These are phyloP conservation scores for Ophiostoma populinum DNA, from an alignment of 2,329 filamentous ascomycete species.

Conservation along the genomic window DNA sequence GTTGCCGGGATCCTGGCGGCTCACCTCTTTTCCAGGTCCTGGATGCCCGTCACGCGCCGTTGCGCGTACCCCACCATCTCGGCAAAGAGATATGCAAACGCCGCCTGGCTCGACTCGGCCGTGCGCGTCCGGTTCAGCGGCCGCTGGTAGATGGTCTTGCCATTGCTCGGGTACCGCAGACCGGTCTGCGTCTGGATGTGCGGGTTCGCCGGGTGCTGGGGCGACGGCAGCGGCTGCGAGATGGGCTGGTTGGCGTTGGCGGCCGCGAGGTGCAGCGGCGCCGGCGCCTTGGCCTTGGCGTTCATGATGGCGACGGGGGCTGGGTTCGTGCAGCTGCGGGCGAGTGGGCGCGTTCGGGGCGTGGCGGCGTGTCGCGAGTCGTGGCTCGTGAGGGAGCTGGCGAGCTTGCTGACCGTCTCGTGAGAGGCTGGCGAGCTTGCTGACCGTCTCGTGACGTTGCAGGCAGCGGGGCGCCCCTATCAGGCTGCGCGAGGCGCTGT, in stretches of 20 bases:
- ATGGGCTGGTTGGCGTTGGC: constrained; percentile 2
- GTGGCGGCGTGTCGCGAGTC: too few relatives aligned
- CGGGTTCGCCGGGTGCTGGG: constrained; percentile 19
- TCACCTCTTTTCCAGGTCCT: constrained; percentile 81
- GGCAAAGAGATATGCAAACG: constrained; percentile 89
- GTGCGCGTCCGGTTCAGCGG: constrained; percentile 81
- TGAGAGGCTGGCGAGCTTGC: too few relatives aligned
- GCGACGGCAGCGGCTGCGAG: constrained; percentile 4
- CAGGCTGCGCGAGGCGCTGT: too few relatives aligned
- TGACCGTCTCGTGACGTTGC: too few relatives aligned
- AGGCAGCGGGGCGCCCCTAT: too few relatives aligned
- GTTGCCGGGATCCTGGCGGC: constrained; percentile 14
- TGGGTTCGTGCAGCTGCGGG: too few relatives aligned
- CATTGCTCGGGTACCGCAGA: constrained; percentile 76
- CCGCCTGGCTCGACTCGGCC: constrained; percentile 76
- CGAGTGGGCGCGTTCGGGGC: too few relatives aligned
- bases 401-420: too few relatives aligned
- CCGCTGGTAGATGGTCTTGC: constrained; percentile 96
- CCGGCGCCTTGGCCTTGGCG: constrained; percentile 7
- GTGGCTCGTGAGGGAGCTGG: too few relatives aligned
- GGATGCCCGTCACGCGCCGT: constrained; percentile 73
- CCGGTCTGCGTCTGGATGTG: constrained; percentile 34
- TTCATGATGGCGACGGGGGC: background rate
- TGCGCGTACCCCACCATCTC: constrained; percentile 97
- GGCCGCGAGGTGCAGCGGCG: constrained; percentile 2